Base-by-base conservation (phyloP, 768 basidiomycete genomes). In the Lactarius quietus region DNA sequence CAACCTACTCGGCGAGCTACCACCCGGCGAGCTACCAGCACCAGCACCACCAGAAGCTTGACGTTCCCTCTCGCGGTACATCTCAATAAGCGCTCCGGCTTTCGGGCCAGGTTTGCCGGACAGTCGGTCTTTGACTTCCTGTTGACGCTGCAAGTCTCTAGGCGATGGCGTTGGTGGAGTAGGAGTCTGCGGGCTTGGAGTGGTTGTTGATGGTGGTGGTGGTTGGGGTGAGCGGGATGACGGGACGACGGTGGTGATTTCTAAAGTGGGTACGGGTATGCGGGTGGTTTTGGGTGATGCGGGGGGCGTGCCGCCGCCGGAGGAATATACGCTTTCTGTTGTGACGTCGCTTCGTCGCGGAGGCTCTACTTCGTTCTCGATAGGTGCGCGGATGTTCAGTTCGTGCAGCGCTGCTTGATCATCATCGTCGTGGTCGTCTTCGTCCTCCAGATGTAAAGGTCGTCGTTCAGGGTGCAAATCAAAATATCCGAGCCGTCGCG, bases 61-160 rank as follows among this genome's bases (percentile, higher is more conserved):
- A 10, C 68, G 68, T 17, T 84, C 79, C 86, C 89, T 72, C 76
- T 93, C 88, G 58, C 90, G 84, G 70, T 92, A 93, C 89, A 93
- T 89, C 74, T 92, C 90, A 69, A 93, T 93, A 58, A 93, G 79
- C 1, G 86, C 83, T 4, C 89, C 86, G 1, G 90, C 91, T 76
- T 86, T 77, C 85, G 86, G 17, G 77, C 64, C 20, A 70, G 59
- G 55, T 73, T 58, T 45, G 72, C 75, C 64, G 0, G 64, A 29
- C 7, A 65, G 18, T 29, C 63, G 52, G 3, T 68, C 63, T 5
- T 65, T 57, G 36, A 60, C 66, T 14, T 65, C 64, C 54, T 65
- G 58, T 3, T 64, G 63, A 4, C 63, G 58, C 15, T 59, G 52
- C 9, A 64, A 15, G n/a, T 65, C 64, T 20, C 54, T 53, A 3